phyloP scores from a whole-genome alignment of 2,329 filamentous ascomycete species.

The Trichoderma cornu-damae region DNA sequence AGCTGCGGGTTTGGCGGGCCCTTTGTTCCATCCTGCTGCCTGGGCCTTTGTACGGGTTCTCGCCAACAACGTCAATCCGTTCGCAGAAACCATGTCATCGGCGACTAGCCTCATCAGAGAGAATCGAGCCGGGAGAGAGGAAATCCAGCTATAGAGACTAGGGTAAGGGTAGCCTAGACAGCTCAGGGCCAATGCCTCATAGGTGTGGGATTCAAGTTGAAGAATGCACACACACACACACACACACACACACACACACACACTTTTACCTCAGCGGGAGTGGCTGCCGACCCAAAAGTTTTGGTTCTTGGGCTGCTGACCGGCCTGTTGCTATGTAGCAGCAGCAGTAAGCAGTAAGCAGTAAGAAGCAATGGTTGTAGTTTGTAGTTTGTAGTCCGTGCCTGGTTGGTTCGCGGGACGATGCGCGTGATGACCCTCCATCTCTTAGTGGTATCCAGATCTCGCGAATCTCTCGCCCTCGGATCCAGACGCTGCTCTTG shows the following conservation, averaged over 20 bases:
- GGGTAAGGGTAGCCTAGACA: background rate
- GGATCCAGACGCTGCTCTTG: background rate
- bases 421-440: background rate
- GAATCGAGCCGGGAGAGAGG: background rate
- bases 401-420: background rate
- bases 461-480: background rate
- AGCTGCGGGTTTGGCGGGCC: too few relatives aligned
- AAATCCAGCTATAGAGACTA: background rate
- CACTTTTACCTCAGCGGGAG: too few relatives aligned
- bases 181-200: background rate
- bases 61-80: too few relatives aligned
- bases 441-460: background rate
- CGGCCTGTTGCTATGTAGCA: background rate
- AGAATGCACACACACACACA: too few relatives aligned
- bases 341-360: too few relatives aligned
- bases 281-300: background rate
- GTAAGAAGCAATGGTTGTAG: too few relatives aligned
- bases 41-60: too few relatives aligned
- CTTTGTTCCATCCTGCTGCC: too few relatives aligned
- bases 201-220: background rate
- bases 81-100: too few relatives aligned
- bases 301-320: background rate
- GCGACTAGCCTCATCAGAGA: background rate
- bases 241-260: too few relatives aligned
- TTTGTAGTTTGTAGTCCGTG: background rate